A percentile compares a stretch with the other conserved stretches of the same genome.
phyloP scores from a whole-genome alignment of 1,139 yeast genomes.

The Geotrichum siamense region DNA sequence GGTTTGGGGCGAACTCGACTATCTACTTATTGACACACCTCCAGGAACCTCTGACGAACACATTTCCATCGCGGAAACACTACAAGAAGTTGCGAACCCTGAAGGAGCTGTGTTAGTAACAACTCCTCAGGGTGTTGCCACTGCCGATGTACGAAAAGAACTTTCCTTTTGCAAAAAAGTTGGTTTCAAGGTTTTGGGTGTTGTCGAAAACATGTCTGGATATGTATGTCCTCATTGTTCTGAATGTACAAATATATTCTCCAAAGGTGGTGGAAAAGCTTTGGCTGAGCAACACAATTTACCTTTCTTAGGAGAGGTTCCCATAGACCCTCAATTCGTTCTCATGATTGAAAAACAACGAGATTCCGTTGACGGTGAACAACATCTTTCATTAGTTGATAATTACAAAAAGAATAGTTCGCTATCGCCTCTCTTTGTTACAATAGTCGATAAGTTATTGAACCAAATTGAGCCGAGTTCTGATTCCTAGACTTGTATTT shows the following conservation, averaged over 20 bases:
- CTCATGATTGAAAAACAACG: slow-evolving; percentile 58
- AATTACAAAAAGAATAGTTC: slow-evolving; percentile 37
- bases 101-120: slow-evolving; percentile 95
- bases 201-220: slow-evolving; percentile 96
- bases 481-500: slow-evolving; percentile 3
- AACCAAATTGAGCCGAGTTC: slow-evolving; percentile 1
- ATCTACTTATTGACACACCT: slow-evolving; percentile 88
- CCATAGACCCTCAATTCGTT: slow-evolving; percentile 88
- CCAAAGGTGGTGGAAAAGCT: slow-evolving; percentile 83
- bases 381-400: slow-evolving; percentile 27
- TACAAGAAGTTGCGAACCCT: slow-evolving; percentile 61
- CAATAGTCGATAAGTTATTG: slow-evolving; percentile 40
- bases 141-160: slow-evolving; percentile 90
- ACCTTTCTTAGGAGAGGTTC: slow-evolving; percentile 75
- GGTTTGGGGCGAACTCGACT: slow-evolving; percentile 79
- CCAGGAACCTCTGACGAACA: slow-evolving; percentile 99
- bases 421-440: slow-evolving; percentile 43
- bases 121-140: slow-evolving; percentile 91
- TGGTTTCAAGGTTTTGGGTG: slow-evolving; percentile 68
- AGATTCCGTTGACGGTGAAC: slow-evolving; percentile 10
- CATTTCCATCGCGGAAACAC: slow-evolving; percentile 89
- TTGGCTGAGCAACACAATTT: slow-evolving; percentile 56
- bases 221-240: slow-evolving; percentile 91
- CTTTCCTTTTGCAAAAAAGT: slow-evolving; percentile 88
- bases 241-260: slow-evolving; percentile 79